phyloP scores from a whole-genome alignment of 805 yeast genomes.

The Komagataella ulmi region DNA sequence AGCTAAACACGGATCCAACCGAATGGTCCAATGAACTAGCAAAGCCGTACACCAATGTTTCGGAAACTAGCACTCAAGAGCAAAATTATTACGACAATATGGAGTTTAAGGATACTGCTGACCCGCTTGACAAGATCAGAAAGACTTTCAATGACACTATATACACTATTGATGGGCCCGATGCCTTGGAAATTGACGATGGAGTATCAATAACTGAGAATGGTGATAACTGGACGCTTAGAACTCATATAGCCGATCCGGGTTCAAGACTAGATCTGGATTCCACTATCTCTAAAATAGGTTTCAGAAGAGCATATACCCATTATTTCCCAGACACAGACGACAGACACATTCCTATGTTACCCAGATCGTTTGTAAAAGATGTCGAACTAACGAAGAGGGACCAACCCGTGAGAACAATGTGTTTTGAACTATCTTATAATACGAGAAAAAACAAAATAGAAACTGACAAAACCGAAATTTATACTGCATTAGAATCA shows the following conservation, averaged over 20 bases:
- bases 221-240: constrained; percentile 25
- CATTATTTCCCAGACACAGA: constrained; percentile 45
- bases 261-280: constrained; percentile 41
- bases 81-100: constrained; percentile 24
- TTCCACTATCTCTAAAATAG: constrained; percentile 32
- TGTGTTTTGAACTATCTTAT: neutral
- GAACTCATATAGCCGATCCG: constrained; percentile 83
- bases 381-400: constrained; percentile 18
- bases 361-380: constrained; percentile 44
- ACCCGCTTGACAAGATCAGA: constrained; percentile 12
- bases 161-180: constrained; percentile 71
- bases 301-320: constrained; percentile 49
- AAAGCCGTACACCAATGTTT: constrained; percentile 28
- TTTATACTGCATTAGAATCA: neutral
- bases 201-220: constrained; percentile 51
- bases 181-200: constrained; percentile 88
- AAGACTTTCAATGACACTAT: constrained; percentile 36
- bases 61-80: constrained; percentile 28
- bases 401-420: neutral
- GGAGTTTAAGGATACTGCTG: neutral
- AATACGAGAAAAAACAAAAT: neutral
- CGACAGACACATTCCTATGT: constrained; percentile 50
- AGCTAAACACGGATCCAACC: constrained; percentile 30
- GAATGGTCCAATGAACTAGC: constrained; percentile 33
- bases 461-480: neutral